Evolutionary conservation across 305 asterid genomes (phyloP), one percentile per base, ranked within the genome.

Genomic region (Fraxinus floribunda): DNA sequence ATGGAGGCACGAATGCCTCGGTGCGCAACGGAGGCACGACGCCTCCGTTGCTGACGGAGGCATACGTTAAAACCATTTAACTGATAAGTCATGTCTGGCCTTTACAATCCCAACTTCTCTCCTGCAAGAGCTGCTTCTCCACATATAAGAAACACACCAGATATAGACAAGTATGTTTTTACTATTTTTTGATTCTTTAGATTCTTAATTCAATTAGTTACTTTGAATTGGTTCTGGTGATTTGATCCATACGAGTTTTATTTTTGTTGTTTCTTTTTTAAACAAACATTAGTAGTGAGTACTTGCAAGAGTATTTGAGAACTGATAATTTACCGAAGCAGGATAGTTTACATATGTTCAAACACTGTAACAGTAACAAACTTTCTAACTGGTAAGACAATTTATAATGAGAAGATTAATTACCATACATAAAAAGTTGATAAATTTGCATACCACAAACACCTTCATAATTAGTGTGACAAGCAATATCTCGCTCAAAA

Each of bases 101-200:
- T 90, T 73, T 95, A 95, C 90, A 93, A 93, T 79, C 85, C 94
- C 79, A 93, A 90, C 89, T 95, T 93, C 86, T 93, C 97, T 66
- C 98, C 97, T 75, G 97, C 98, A 20, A 89, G 98, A 88, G 92
- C 97, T 81, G 95, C 85, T 34, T 94, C 98, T 83, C 98, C 98
- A 0, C 98, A 93, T 89, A 92, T 93, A 86, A 91, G 97, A 87
- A 85, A 79, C 66, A 39, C 90, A 60, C 85, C 93, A 30, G 98
- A 92, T 90, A 88, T 91, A 13, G 98, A 94, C 84, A 89, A 94
- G 98, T 81, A 7, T 72, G 62, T 13, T 24, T 24, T 22, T 24
- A 24, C 34, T 24, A 0, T 7, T 9, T 22, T 44, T 9, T 66
- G 7, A n/a, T 26, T 26, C 30, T 29, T 29, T 29, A 29, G 30